phyloP scores from a whole-genome alignment of 257 asterid species.

The Echium plantagineum region DNA sequence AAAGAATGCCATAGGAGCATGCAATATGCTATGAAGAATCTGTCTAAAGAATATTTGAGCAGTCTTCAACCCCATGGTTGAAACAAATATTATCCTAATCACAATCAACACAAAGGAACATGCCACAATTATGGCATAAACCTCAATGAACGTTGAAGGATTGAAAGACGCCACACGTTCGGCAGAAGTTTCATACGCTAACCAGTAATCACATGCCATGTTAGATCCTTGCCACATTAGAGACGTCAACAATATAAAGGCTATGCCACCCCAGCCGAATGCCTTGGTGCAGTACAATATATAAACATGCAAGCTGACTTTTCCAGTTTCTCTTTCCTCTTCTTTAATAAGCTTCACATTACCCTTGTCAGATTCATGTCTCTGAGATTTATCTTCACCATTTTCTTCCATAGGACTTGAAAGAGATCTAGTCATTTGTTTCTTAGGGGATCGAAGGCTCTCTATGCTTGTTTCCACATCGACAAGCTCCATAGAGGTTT shows the following conservation, averaged over 20 bases:
- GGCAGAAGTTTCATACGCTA: conserved; percentile 76
- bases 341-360: conserved; percentile 76
- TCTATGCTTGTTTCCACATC: conserved; percentile 49
- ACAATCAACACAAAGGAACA: conserved; percentile 34
- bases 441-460: conserved; percentile 18
- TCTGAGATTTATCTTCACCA: conserved; percentile 32
- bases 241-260: conserved; percentile 31
- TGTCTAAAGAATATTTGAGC: conserved; percentile 75
- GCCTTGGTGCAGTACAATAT: conserved; percentile 68
- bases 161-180: conserved; percentile 42
- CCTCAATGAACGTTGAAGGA: conserved; percentile 52
- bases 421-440: conserved; percentile 24
- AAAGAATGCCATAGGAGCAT: conserved; percentile 96
- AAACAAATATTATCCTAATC: conserved; percentile 33
- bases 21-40: conserved; percentile 70
- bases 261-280: conserved; percentile 78
- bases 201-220: conserved; percentile 84
- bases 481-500: conserved; percentile 85
- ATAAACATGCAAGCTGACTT: conserved; percentile 62
- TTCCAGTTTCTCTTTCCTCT: conserved; percentile 85
- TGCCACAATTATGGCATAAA: conserved; percentile 46
- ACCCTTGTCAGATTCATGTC: conserved; percentile 25
- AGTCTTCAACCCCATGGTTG: conserved; percentile 81
- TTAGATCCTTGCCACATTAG: conserved; percentile 63
- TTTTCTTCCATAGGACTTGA: conserved; percentile 39